Evolutionary conservation across 1,284 basidiomycete genomes (phyloP), one percentile per base, ranked within the genome.

Genomic region (Lentinula novae-zelandiae): DNA sequence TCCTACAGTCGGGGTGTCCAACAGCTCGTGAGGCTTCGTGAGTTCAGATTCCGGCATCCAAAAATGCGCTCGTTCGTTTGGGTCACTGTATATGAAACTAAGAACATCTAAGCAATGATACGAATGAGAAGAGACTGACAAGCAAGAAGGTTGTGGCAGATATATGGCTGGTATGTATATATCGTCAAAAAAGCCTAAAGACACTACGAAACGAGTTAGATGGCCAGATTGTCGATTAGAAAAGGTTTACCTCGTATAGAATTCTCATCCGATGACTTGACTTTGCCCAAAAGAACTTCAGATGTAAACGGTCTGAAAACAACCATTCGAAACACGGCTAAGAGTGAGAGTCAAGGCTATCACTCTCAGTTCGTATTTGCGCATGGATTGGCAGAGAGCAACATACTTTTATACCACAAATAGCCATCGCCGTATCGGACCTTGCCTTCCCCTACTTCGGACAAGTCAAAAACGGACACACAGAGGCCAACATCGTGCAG

Each of bases 391-490:
- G 5, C 9, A 20, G 46, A 17, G 15, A 44, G 42, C 64, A 1
- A 71, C 83, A 67, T 60, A 94, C 95, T 86, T 80, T 93, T 94
- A 72, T 98, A 95, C 87, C 94, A 98, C 69, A 96, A 78, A 71
- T 89, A 89, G 0, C 96, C 96, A 73, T 99, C 96, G 0, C 96
- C 96, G 72, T 96, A 97, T 33, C 95, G 83, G 9, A 98, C 89
- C 65, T 91, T 95, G 2, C 96, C 96, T 70, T 98, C 95, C 9
- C 93, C 89, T 1, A 88, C 90, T 65, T 92, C 85, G 0, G 89
- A 79, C 27, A 98, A 76, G 72, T 98, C 96, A 65, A 94, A 96
- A 0, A 95, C 85, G 58, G 87, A 90, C 59, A 98, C 84, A 67
- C 93, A 95, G 15, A 98, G 82, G 0, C 96, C 96, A 54, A 96